Percentiles rank a stretch among this genome's conserved stretches.
These are phyloP conservation scores for Salix suchowensis DNA, from an alignment of 345 rosid species.

Conservation along the genomic window DNA sequence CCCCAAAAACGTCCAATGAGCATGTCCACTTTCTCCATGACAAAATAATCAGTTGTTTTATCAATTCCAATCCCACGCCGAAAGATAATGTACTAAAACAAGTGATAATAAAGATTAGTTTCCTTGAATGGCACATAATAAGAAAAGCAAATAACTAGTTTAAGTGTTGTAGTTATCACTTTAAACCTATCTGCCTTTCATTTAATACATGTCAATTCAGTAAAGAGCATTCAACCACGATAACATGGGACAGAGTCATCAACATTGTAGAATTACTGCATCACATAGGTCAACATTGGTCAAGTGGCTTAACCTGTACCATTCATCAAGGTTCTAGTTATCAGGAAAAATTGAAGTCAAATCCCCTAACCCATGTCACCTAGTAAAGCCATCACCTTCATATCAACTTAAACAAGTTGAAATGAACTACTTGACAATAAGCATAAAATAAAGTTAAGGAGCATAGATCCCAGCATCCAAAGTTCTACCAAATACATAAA, in stretches of 20 bases:
- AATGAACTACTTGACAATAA: not conserved
- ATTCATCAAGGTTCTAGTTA: not conserved
- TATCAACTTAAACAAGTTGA: not conserved
- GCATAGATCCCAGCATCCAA: not conserved
- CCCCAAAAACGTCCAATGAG: conserved; percentile 77
- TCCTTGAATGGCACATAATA: not conserved
- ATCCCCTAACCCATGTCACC: not conserved
- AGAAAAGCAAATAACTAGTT: not conserved
- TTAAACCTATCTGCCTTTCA: not conserved
- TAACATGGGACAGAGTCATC: not conserved
- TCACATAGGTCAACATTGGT: not conserved
- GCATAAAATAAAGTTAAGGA: not conserved
- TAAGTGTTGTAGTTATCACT: not conserved
- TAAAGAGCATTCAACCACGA: not conserved
- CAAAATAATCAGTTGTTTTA: conserved; percentile 67
- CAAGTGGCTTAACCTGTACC: not conserved
- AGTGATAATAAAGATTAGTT: conserved; percentile 10
- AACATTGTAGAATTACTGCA: not conserved
- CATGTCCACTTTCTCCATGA: conserved; percentile 82
- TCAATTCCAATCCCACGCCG: conserved; percentile 91
- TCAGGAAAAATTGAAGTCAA: not conserved
- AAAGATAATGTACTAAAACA: conserved; percentile 72
- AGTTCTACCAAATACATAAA: not conserved
- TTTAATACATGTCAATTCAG: not conserved
- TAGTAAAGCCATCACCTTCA: not conserved